A percentile compares a stretch with the other conserved stretches of the same genome.
Conservation (phyloP, 179 eudicot genomes). For the Beta corolliflora region DNA sequence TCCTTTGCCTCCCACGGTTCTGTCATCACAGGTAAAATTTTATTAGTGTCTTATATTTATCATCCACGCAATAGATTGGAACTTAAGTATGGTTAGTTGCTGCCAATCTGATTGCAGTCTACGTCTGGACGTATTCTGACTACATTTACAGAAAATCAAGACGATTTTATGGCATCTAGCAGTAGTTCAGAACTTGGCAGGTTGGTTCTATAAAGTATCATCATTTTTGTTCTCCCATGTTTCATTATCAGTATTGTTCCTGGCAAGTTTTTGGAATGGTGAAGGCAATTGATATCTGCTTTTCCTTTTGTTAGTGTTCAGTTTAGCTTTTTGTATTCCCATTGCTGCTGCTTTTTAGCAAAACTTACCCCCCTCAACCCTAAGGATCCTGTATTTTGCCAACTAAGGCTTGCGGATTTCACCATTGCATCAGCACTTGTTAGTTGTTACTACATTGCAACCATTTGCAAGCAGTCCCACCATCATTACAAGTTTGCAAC, state of each 20-base stretch:
- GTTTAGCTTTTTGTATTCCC: background rate
- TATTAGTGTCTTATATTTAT: background rate
- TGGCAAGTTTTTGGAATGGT: background rate
- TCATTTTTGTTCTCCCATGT: background rate
- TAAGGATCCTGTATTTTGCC: no score
- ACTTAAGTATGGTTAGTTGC: background rate
- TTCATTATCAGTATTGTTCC: background rate
- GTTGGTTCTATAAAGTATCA: slow-evolving; percentile 3
- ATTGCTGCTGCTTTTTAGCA: background rate
- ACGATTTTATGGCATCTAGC: slow-evolving; percentile 4
- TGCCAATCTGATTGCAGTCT: background rate
- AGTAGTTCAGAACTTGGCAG: slow-evolving; percentile 22
- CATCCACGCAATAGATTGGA: background rate
- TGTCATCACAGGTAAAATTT: slow-evolving; percentile 15
- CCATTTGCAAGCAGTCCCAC: no score
- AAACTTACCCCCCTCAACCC: no score
- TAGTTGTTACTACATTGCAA: no score
- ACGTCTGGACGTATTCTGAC: slow-evolving; percentile 6
- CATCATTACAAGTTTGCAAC: no score
- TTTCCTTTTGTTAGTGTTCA: background rate
- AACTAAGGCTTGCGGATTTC: no score
- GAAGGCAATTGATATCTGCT: background rate
- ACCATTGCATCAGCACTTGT: no score
- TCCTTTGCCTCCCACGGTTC: background rate
- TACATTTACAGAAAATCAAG: slow-evolving; percentile 7